Base-by-base conservation (phyloP, 139 green algal species). In the Auxenochlorella pyrenoidosa region DNA sequence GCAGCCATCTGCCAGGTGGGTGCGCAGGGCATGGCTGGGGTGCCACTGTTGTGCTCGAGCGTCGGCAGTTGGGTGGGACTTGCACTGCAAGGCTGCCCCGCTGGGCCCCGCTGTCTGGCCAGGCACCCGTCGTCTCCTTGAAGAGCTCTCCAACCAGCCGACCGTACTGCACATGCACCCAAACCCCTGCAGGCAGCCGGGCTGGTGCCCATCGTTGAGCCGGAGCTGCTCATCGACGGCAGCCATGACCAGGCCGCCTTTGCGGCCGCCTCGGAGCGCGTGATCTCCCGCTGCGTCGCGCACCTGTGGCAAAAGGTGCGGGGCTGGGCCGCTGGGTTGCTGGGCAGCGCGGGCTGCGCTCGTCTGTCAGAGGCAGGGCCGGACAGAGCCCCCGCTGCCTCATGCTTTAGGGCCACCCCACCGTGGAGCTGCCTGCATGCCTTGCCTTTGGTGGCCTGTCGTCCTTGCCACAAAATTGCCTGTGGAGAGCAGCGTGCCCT, bases 201-300 rank as follows among this genome's bases (percentile, higher is more conserved):
- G 1, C 85, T 99, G 38, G 96, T 99, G 15, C 97, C 97, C 0
- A 97, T 99, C 66, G 97, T 99, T 41, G 97, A 99, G 92, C 97
- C 97, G 15, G 97, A 99, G 89, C 89, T 99, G 43, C 87, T 99
- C 34, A 97, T 97, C 34, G 97, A 99, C 77, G 97, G 97, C 34
- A 59, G 66, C n/a, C 97, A 99, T 91, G 86, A 86, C 83, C 85
- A 92, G 22, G 89, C 94, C 6, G 87, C 68, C 21, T 94, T 88
- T 85, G 89, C 87, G 0, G 86, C 54, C 34, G 92, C 79, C 22
- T 89, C 87, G 21, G 83, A 90, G 43, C 87, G 76, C 0, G 90
- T 94, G 41, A 89, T 94, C 76, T 87, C 85, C 1, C 93, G 86
- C 30, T 96, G 87, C 84, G 85, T 96, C 3, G 91, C 84, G 5